Conservation (phyloP, 495 filamentous ascomycete genomes). For the Penicillium psychrofluorescens region DNA sequence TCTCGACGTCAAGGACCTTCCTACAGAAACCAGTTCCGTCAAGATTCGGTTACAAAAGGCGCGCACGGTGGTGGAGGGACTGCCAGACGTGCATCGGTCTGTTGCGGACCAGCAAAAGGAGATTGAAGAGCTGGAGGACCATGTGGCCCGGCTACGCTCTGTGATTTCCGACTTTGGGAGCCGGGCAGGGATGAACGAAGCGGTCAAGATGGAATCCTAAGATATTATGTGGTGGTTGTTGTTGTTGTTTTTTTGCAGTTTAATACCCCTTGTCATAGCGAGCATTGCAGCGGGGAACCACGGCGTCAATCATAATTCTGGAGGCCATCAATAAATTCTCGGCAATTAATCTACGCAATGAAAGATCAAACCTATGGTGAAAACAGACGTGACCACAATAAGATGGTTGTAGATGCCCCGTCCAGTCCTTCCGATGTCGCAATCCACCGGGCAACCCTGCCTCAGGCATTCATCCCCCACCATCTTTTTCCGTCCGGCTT, state of each 20-base stretch:
- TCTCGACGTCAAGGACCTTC: slow-evolving; percentile 71
- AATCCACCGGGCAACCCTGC: neutral
- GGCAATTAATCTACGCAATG: too few relatives aligned
- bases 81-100: slow-evolving; percentile 70
- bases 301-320: too few relatives aligned
- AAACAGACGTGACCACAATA: too few relatives aligned
- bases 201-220: slow-evolving; percentile 2
- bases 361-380: too few relatives aligned
- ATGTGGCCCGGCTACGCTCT: slow-evolving; percentile 50
- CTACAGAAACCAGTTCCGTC: slow-evolving; percentile 62
- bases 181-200: slow-evolving; percentile 14
- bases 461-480: slow-evolving; percentile 23
- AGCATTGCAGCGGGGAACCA: too few relatives aligned
- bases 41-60: slow-evolving; percentile 78
- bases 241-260: neutral
- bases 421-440: slow-evolving; percentile 22
- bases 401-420: neutral
- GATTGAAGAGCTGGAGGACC: slow-evolving; percentile 66
- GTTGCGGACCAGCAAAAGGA: slow-evolving; percentile 74
- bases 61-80: slow-evolving; percentile 51
- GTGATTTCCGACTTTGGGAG: slow-evolving; percentile 42
- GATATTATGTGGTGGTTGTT: neutral
- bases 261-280: too few relatives aligned
- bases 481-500: slow-evolving; percentile 10
- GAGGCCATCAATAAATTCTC: too few relatives aligned